Base-by-base conservation (phyloP, 139 green algal species). In the Auxenochlorella protothecoides region DNA sequence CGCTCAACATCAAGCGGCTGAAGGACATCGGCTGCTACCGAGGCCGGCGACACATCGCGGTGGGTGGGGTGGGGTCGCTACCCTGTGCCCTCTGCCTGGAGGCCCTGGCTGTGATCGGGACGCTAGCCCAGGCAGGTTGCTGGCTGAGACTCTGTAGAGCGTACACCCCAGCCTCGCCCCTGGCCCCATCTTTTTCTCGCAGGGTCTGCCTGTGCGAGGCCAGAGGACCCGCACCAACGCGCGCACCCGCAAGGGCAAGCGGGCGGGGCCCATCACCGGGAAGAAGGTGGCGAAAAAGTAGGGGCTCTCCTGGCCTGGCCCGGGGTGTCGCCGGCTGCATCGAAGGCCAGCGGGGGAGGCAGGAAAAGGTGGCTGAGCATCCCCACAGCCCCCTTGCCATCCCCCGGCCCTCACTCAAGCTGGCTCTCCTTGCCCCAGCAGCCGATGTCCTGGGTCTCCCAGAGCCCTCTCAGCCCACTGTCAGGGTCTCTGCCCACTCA, bases 11-110 rank as follows among this genome's bases (percentile, higher is more conserved):
- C 87, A 97, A 98, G 89, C 83, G 94, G 55, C 80, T 99, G 63
- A 98, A 96, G 75, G 95, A 99, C 73, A 99, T 99, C 67, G 82
- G 87, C 68, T 97, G 90, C 92, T 98, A 98, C 86, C 87, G 94
- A 14, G 95, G 95, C 44, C 85, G 84, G 60, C 80, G 95, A 53
- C 95, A 99, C 87, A 88, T 90, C 74, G 89, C 89, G 80, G 87
- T 91, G 68, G 65, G 85, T n/a, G 16, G 4, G 68, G 65, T 53
- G 51, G 66, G 66, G 13, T 6, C 66, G 53, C 4, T 16, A 68
- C n/a, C 63, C 27, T 52, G 5, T 54, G 63, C n/a, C 10, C 6
- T 59, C 8, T 59, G 65, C 3, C 6, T 16, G 5, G 16, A 15
- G 51, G 7, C 8, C 52, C 7, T 55, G 13, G 64, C 7, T 6